These are phyloP conservation scores for Debaryomyces tyrocola DNA, from an alignment of 805 yeast species.

Conservation along the genomic window DNA sequence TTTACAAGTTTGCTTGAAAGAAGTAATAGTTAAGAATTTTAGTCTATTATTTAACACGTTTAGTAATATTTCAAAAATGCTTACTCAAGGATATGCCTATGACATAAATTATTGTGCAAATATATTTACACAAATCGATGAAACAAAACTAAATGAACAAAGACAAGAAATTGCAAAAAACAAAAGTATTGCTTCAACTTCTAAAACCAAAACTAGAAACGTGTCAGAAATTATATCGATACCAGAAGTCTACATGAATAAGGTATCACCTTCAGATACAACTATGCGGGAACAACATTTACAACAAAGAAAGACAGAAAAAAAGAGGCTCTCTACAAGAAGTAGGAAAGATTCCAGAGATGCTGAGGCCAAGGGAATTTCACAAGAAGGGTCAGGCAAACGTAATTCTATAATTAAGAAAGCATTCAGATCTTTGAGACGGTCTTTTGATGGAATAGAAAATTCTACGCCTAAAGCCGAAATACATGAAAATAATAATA, in stretches of 20 bases:
- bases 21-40: conserved; percentile 19
- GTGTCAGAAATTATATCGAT: neutral
- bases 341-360: neutral
- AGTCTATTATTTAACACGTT: conserved; percentile 22
- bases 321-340: neutral
- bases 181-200: neutral
- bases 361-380: neutral
- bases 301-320: no score
- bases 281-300: neutral
- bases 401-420: neutral
- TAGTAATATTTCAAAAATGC: conserved; percentile 18
- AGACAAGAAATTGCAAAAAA: neutral
- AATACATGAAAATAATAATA: neutral
- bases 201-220: neutral
- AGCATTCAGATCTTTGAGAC: neutral
- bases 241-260: conserved; percentile 1
- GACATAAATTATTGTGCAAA: conserved; percentile 16
- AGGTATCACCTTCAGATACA: neutral
- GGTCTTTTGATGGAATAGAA: neutral
- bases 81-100: conserved; percentile 17
- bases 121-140: neutral
- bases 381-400: neutral
- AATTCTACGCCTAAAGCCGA: neutral
- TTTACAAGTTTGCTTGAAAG: conserved; percentile 21
- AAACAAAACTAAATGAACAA: neutral